Base-by-base conservation (phyloP, 2,329 filamentous ascomycete species). In the Metarhizium sp. region DNA sequence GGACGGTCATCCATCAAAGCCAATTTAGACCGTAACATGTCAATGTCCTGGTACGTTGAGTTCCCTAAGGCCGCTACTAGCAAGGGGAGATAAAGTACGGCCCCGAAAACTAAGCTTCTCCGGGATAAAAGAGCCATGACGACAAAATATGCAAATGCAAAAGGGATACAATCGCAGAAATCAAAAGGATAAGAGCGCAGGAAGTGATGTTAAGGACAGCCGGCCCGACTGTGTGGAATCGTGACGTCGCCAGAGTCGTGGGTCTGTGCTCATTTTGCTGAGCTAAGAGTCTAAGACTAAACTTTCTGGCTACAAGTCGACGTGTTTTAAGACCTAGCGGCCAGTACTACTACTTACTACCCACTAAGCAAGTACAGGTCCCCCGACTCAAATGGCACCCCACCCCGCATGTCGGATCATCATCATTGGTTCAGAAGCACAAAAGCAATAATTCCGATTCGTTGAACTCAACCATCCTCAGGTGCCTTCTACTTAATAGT, bases 1-100 rank as follows among this genome's bases (percentile, higher is more conserved):
- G 90, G 87, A 51, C 89, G 82, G 64, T 87, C 84, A 61, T 83
- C 86, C 72, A 89, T 81, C 50, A 92, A 73, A 42, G 86, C 80
- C 66, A 91, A 77, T 67, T 88, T 82, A 46, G 82, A 81, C 63
- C 77, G 81, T 67, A 81, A 75, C 72, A 79, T 82, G 61, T 83
- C 81, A 60, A 78, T 68, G 47, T 80, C 77, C 18, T 82, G 82
- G 63, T 81, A 84, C 67, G 85, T 87, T 52, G 80, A 78, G 53
- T 72, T 77, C 45, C 65, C 74, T 59, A 63, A 66, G 40, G 74
- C 73, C 46, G 69, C 67, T 20, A 66, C 69, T 16, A 72, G 62
- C 57, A 68, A 69, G 57, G 74, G 71, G 65, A 78, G 64, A 59
- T 70, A 68, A 29, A 64, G 62, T 60, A 77, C 66, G 57, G 69